Evolutionary conservation across 164 flowering plant species (phyloP).

Genomic region (Kalanchoe fedtschenkoi): DNA sequence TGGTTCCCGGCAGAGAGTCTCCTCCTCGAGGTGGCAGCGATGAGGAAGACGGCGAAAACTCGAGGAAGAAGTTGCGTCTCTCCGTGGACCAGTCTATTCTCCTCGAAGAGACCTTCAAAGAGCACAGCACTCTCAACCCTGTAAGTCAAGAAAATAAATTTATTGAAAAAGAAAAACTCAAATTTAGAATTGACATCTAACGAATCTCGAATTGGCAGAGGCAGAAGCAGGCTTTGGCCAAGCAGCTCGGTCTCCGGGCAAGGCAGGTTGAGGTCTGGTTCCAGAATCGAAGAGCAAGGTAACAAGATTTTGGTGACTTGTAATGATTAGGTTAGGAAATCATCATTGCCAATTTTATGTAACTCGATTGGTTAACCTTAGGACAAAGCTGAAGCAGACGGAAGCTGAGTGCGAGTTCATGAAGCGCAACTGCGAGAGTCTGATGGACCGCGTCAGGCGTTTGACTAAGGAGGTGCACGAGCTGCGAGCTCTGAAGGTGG

Average conservation of each 20-base stretch:
- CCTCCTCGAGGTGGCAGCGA: constrained; percentile 59
- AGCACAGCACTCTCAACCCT: constrained; percentile 80
- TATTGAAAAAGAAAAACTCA: not conserved
- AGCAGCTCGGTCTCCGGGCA: constrained; percentile 55
- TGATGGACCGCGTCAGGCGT: constrained; percentile 70
- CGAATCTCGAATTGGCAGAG: constrained; percentile 35
- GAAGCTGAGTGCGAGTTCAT: constrained; percentile 79
- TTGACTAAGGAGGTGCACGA: constrained; percentile 72
- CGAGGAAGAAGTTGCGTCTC: constrained; percentile 71
- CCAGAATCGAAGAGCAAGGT: constrained; percentile 87
- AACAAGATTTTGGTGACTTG: constrained; percentile 13
- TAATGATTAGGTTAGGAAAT: not conserved
- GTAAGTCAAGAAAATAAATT: constrained; percentile 31
- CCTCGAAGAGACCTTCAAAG: constrained; percentile 82
- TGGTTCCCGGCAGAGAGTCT: constrained; percentile 24
- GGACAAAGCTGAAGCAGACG: constrained; percentile 85
- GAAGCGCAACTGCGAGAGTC: constrained; percentile 69
- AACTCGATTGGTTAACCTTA: constrained; percentile 9
- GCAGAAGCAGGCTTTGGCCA: constrained; percentile 73
- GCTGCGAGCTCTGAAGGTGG: constrained; percentile 63
- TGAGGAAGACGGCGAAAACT: constrained; percentile 69
- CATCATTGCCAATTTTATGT: not conserved
- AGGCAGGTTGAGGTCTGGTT: constrained; percentile 89
- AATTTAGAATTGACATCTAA: not conserved
- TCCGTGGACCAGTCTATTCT: constrained; percentile 74